These are phyloP conservation scores for Hypsizygus ulmarius DNA, from an alignment of 1,284 basidiomycete genomes.

Conservation along the genomic window DNA sequence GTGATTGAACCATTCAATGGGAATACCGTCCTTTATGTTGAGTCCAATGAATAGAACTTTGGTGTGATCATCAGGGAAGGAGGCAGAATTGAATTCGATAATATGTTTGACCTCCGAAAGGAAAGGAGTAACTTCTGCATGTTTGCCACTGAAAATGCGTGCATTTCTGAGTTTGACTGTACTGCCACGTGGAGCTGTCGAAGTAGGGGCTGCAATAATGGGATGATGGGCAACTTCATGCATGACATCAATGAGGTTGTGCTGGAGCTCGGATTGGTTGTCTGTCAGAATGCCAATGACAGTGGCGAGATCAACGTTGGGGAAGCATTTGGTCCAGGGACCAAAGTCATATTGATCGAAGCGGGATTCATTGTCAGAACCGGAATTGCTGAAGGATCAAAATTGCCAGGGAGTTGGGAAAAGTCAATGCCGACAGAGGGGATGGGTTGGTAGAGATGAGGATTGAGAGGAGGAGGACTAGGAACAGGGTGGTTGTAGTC, in stretches of 20 bases:
- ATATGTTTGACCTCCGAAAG: background rate
- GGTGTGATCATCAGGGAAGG: slow-evolving; percentile 5
- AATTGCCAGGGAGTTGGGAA: too few species aligned
- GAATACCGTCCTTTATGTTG: slow-evolving; percentile 3
- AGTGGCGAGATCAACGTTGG: too few species aligned
- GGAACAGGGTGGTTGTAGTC: too few species aligned
- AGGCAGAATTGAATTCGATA: background rate
- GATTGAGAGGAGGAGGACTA: too few species aligned
- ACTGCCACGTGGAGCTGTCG: background rate
- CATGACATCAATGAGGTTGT: background rate
- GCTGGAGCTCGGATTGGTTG: background rate
- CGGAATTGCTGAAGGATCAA: too few species aligned
- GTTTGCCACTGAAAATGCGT: slow-evolving; percentile 3
- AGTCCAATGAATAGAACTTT: slow-evolving; percentile 5
- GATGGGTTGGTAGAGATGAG: too few species aligned
- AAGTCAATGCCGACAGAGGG: too few species aligned
- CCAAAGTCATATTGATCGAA: too few species aligned
- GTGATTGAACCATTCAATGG: slow-evolving; percentile 6
- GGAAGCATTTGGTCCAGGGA: too few species aligned
- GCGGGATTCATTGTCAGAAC: too few species aligned
- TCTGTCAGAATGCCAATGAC: background rate
- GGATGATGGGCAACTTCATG: background rate
- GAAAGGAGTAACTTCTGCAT: slow-evolving; percentile 4
- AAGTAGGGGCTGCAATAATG: background rate
- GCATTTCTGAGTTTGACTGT: background rate